Conservation (phyloP, 306 rosid genomes). For the Dalbergia cochinchinensis region DNA sequence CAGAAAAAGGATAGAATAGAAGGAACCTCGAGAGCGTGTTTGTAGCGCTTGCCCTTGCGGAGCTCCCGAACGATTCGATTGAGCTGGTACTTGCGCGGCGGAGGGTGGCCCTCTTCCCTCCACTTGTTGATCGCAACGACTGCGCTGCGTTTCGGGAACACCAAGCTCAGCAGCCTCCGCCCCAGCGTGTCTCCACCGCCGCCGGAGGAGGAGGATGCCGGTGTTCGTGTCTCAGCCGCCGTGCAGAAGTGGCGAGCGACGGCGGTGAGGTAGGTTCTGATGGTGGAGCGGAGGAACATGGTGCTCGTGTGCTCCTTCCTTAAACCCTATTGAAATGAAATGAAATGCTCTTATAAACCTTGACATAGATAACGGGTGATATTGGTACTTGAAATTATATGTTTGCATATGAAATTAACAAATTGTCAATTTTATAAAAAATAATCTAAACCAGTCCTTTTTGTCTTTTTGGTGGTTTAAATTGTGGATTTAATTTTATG, state of each 20-base stretch:
- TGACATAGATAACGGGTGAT: no score
- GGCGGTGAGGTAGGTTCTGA: constrained; percentile 52
- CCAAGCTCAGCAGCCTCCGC: constrained; percentile 77
- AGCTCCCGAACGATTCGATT: constrained; percentile 91
- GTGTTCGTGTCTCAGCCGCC: constrained; percentile 38
- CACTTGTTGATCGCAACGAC: constrained; percentile 76
- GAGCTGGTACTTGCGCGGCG: constrained; percentile 84
- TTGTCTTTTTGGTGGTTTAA: no score
- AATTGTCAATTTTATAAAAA: no score
- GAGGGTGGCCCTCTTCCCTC: constrained; percentile 81
- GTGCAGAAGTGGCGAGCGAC: constrained; percentile 63
- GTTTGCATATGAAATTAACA: no score
- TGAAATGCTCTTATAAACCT: no score
- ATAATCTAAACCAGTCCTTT: no score
- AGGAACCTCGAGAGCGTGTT: constrained; percentile 92
- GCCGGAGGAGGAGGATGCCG: constrained; percentile 21
- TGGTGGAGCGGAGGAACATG: constrained; percentile 60
- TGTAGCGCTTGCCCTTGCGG: constrained; percentile 80
- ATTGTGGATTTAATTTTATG: no score
- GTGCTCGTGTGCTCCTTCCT: background rate
- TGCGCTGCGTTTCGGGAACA: constrained; percentile 83
- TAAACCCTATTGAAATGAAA: background rate
- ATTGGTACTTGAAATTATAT: no score
- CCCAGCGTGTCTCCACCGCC: constrained; percentile 75
- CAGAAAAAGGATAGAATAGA: background rate